Conservation (phyloP, 2,329 filamentous ascomycete genomes). For the Thelonectria rubi region DNA sequence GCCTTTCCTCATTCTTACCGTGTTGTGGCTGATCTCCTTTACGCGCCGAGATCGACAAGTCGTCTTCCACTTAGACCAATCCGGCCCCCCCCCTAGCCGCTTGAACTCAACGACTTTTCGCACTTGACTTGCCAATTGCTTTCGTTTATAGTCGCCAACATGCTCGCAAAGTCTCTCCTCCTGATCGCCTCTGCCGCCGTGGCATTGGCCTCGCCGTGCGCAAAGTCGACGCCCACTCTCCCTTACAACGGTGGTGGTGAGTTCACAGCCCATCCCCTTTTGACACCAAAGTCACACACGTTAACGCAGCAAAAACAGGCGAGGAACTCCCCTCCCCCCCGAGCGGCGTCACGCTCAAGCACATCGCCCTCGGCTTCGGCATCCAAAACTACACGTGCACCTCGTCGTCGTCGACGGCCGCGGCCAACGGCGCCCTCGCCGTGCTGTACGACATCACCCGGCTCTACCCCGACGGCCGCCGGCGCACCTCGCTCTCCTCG, state of each 20-base stretch:
- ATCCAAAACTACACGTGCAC: slow-evolving; percentile 75
- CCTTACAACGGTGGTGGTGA: slow-evolving; percentile 52
- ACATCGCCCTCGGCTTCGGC: slow-evolving; percentile 70
- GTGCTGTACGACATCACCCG: slow-evolving; percentile 66
- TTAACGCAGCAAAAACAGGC: slow-evolving; percentile 42
- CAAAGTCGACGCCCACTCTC: slow-evolving; percentile 42
- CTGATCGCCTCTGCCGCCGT: slow-evolving; percentile 48
- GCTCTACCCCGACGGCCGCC: slow-evolving; percentile 58
- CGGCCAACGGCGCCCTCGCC: slow-evolving; percentile 64
- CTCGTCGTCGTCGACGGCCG: slow-evolving; percentile 46
- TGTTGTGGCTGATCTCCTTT: slow-evolving; percentile 25
- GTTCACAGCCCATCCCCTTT: slow-evolving; percentile 27
- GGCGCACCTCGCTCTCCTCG: slow-evolving; percentile 48
- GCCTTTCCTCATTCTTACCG: slow-evolving; percentile 18
- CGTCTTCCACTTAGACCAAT: slow-evolving; percentile 1
- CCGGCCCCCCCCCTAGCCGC: slow-evolving; percentile 17
- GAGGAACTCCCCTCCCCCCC: slow-evolving; percentile 56
- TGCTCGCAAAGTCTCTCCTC: slow-evolving; percentile 48
- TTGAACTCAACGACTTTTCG: slow-evolving; percentile 17
- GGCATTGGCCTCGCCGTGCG: slow-evolving; percentile 43
- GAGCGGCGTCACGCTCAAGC: slow-evolving; percentile 54
- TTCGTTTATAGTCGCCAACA: slow-evolving; percentile 26
- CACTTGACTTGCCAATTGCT: slow-evolving; percentile 8
- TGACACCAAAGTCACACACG: not conserved
- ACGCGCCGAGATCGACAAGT: slow-evolving; percentile 28